Evolutionary conservation across 495 filamentous ascomycete species (phyloP).

Genomic region (Wilcoxina mikolae): DNA sequence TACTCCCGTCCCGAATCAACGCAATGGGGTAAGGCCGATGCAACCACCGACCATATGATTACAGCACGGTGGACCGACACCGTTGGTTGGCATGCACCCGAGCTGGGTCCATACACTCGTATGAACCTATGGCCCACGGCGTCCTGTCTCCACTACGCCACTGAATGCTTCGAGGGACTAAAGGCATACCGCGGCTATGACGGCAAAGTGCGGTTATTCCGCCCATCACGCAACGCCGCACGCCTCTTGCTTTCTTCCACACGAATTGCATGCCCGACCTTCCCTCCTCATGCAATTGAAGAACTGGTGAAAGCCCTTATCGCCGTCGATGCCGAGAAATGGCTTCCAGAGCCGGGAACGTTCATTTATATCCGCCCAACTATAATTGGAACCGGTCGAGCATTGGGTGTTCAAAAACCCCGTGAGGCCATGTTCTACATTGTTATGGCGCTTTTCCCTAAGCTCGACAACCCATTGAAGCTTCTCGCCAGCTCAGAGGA

Average conservation of each 20-base stretch:
- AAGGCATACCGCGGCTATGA: conserved; percentile 77
- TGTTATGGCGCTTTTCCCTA: conserved; percentile 59
- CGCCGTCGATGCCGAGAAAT: conserved; percentile 56
- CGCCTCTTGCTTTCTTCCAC: conserved; percentile 59
- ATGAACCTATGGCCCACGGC: conserved; percentile 70
- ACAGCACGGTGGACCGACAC: conserved; percentile 52
- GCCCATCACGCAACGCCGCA: conserved; percentile 58
- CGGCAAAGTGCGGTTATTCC: conserved; percentile 71
- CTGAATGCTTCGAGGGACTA: conserved; percentile 83
- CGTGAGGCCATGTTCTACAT: conserved; percentile 74
- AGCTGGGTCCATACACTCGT: conserved; percentile 66
- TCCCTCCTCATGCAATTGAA: conserved; percentile 55
- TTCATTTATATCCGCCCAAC: conserved; percentile 77
- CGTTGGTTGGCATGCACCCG: conserved; percentile 61
- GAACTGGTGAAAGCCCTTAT: conserved; percentile 58
- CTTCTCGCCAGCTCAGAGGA: conserved; percentile 65
- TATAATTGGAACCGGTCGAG: conserved; percentile 63
- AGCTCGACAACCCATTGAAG: conserved; percentile 44
- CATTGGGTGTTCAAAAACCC: conserved; percentile 65
- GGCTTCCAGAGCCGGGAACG: conserved; percentile 56
- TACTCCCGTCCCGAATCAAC: conserved; percentile 40
- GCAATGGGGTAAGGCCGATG: conserved; percentile 35
- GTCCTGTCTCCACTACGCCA: conserved; percentile 79
- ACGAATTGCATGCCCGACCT: conserved; percentile 64
- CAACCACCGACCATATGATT: conserved; percentile 87